Conservation (phyloP, 495 filamentous ascomycete genomes). For the Ramalina peruviana region DNA sequence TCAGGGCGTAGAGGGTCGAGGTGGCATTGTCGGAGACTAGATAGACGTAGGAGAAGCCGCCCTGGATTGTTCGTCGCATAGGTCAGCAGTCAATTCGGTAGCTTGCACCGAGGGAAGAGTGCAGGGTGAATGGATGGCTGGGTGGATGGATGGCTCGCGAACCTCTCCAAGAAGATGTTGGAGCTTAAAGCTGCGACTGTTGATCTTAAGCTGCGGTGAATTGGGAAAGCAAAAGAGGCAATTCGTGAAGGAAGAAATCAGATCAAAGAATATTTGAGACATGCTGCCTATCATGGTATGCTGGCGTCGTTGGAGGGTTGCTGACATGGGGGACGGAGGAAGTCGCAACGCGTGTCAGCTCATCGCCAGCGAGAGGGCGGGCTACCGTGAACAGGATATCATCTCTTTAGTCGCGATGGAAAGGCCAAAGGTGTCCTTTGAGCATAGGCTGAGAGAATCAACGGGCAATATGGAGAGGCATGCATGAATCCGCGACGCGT, state of each 20-base stretch:
- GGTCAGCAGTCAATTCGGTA: neutral
- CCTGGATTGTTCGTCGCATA: constrained; percentile 29
- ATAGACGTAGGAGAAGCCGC: constrained; percentile 97
- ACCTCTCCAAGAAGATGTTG: constrained; percentile 83
- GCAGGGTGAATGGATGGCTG: neutral
- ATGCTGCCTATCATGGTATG: constrained; percentile 29
- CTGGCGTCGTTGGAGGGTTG: constrained; percentile 4
- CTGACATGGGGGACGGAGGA: neutral
- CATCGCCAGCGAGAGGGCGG: no score
- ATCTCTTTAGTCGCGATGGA: neutral
- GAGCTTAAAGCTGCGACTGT: constrained; percentile 89
- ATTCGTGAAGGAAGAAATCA: constrained; percentile 79
- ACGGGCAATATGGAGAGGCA: no score
- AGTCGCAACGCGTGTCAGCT: neutral
- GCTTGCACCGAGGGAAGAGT: neutral
- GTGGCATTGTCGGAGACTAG: constrained; percentile 81
- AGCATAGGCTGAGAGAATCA: neutral
- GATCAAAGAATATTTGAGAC: constrained; percentile 76
- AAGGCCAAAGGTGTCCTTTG: neutral
- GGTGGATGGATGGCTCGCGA: constrained; percentile 8
- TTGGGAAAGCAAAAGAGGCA: constrained; percentile 93
- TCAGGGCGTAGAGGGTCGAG: constrained; percentile 78
- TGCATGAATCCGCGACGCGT: neutral
- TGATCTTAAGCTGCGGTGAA: constrained; percentile 87
- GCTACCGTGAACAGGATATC: no score